phyloP scores from a whole-genome alignment of 2,329 filamentous ascomycete genomes.

The Pseudogymnoascus sp. region DNA sequence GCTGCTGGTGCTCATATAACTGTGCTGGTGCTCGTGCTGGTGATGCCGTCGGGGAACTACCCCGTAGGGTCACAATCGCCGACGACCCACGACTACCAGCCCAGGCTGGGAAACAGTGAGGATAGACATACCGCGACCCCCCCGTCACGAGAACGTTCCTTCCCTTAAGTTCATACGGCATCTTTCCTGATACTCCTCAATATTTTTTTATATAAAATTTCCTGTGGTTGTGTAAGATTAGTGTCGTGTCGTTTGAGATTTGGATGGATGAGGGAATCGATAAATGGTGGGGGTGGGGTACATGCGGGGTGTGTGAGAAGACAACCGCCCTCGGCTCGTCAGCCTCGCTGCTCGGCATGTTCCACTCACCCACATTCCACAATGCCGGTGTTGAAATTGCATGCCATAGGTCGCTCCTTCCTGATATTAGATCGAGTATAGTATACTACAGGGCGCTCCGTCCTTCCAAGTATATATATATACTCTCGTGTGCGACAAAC shows the following conservation, averaged over 20 bases:
- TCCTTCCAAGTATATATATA: no score
- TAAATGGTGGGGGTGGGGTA: neutral
- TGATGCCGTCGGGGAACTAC: neutral
- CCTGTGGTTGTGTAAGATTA: no score
- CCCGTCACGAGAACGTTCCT: slow-evolving; percentile 57
- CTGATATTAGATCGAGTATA: no score
- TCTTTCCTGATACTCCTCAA: slow-evolving; percentile 24
- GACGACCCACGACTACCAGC: no score
- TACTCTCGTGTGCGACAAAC: no score
- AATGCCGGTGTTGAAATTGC: no score
- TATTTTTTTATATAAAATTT: neutral
- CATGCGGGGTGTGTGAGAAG: neutral
- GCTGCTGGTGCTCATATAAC: neutral
- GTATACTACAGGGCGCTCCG: no score
- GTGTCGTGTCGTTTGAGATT: no score
- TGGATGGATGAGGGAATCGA: no score
- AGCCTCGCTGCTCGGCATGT: neutral
- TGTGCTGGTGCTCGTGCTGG: neutral
- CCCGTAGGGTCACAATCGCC: neutral
- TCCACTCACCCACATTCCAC: no score
- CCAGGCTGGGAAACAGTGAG: neutral
- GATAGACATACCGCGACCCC: slow-evolving; percentile 46
- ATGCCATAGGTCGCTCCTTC: no score
- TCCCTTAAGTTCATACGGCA: slow-evolving; percentile 54
- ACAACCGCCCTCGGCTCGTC: neutral